Conservation (phyloP, 148 eudicot species). For the Rhododendron kiyosumense region DNA sequence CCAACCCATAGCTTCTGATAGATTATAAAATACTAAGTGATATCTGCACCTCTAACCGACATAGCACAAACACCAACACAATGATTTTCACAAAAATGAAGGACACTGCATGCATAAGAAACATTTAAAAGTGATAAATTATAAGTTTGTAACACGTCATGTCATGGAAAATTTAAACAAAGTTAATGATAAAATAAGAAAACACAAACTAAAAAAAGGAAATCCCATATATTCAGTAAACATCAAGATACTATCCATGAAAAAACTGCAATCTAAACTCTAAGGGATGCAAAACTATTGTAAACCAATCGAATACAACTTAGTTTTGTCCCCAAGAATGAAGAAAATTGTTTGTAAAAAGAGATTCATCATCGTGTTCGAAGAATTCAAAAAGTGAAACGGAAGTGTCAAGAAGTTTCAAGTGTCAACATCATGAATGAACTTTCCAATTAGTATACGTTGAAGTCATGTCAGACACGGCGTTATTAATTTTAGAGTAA, state of each 20-base stretch:
- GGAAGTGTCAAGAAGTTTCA: not conserved
- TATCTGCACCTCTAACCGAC: not conserved
- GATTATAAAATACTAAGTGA: not conserved
- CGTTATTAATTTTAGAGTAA: not conserved
- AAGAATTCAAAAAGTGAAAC: not conserved
- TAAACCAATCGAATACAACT: not conserved
- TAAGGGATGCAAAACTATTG: not conserved
- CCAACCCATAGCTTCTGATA: slow-evolving; percentile 4
- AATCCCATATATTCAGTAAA: not conserved
- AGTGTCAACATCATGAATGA: not conserved
- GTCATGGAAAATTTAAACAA: not conserved
- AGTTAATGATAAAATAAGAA: not conserved
- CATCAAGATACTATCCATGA: not conserved
- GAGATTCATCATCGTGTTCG: not conserved
- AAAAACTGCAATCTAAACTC: not conserved
- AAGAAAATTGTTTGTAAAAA: not conserved
- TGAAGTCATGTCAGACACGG: not conserved
- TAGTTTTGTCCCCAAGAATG: not conserved
- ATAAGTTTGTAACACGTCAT: not conserved
- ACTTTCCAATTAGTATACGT: not conserved
- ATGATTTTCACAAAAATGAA: not conserved
- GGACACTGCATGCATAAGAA: not conserved
- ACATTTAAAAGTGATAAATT: not conserved
- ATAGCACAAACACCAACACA: not conserved
- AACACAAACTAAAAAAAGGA: not conserved